Base-by-base conservation (phyloP, 805 yeast species). In the Wickerhamomyces ciferrii region DNA sequence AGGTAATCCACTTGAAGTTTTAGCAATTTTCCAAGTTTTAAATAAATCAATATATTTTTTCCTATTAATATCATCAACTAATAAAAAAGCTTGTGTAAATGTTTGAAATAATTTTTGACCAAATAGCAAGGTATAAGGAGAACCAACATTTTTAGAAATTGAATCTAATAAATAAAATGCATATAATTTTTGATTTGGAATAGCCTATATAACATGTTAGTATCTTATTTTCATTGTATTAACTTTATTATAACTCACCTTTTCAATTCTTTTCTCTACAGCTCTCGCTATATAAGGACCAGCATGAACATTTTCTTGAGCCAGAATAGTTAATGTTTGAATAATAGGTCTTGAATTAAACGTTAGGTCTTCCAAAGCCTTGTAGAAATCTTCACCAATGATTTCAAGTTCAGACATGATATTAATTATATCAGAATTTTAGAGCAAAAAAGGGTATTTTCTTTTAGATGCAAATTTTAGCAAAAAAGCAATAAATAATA, bases 301-400 rank as follows among this genome's bases (percentile, higher is more conserved):
- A 45, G 78, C 80, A 40, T 78, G 76, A 19, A 81, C 75, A 61
- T 89, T 88, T 60, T 94, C 98, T 55, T 80, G 86, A 2, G 99
- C 98, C 45, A 90, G 78, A 37, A 79, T 74, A 9, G 98, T 94
- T 57, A 91, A 73, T 39, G 81, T 85, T 36, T 87, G 84, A 49
- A 94, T 94, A 45, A 91, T 87, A 11, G 97, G 97, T 48, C 89
- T 75, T 8, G 97, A 88, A 64, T 90, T 91, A 68, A 85, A 84
- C 4, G 96, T 88, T 49, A 94, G 72, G 48, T 87, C 94, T 31
- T 75, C 75, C 38, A 92, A 70, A 29, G 90, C 81, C 52, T 76
- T 77, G 38, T 76, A 75, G 64, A 84, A 92, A 64, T 91, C 96
- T 49, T 76, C 63, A 14, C 67, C 67, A 36, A 63, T 47, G 9